These are phyloP conservation scores for Plasmodium inui DNA, from an alignment of 169 alveolate genomes.

Conservation along the genomic window DNA sequence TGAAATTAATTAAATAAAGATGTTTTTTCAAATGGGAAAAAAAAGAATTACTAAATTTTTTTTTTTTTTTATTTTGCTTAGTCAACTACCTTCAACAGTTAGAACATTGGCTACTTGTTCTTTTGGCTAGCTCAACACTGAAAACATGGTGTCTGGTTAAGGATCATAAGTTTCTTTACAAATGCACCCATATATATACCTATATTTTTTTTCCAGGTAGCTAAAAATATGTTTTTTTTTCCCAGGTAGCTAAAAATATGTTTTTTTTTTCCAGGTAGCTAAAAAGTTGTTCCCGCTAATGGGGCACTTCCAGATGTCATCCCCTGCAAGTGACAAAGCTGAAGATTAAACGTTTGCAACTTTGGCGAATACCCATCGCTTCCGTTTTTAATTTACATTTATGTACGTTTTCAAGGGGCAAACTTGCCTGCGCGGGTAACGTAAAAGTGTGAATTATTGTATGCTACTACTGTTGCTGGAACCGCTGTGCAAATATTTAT, in stretches of 20 bases:
- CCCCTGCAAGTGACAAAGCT: background rate
- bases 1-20: background rate
- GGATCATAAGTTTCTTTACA: background rate
- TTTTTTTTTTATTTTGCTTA: background rate
- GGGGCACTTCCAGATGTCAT: background rate
- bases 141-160: background rate
- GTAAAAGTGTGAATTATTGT: background rate
- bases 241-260: background rate
- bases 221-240: slow-evolving; percentile 3
- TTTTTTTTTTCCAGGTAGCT: background rate
- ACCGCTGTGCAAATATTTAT: background rate
- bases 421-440: background rate
- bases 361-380: background rate
- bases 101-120: background rate
- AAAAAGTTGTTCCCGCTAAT: background rate
- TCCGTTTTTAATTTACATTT: background rate
- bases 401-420: background rate
- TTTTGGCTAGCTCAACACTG: background rate
- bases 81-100: background rate
- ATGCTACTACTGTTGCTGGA: background rate
- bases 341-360: background rate
- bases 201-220: slow-evolving; percentile 8
- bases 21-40: background rate
- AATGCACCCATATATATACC: background rate
- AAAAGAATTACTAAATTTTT: background rate